These are phyloP conservation scores for Nemania diffusa DNA, from an alignment of 2,329 filamentous ascomycete species.

Conservation along the genomic window DNA sequence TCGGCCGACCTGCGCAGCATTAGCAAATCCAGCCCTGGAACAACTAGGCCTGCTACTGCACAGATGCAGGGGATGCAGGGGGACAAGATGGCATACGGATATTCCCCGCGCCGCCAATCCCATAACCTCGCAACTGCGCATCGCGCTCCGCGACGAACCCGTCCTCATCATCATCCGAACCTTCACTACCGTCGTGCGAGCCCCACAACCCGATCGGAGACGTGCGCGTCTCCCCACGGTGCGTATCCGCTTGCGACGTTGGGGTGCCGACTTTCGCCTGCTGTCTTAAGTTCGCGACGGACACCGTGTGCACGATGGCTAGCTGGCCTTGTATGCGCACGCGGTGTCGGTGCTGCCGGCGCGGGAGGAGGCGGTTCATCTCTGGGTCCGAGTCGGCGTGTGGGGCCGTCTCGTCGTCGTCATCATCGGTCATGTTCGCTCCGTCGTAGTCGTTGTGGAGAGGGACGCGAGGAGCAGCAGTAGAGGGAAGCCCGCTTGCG, in stretches of 20 bases:
- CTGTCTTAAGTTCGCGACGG: constrained; percentile 13
- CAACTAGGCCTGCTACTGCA: too few relatives aligned
- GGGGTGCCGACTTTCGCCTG: constrained; percentile 1
- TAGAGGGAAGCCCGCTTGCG: background rate
- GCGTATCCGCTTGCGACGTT: background rate
- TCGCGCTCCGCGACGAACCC: constrained; percentile 5
- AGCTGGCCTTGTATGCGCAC: constrained; percentile 34
- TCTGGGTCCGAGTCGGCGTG: constrained; percentile 3
- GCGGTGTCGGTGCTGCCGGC: constrained; percentile 12
- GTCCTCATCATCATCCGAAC: constrained; percentile 1
- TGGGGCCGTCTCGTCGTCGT: background rate
- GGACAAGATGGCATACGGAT: constrained; percentile 26
- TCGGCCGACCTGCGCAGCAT: constrained; percentile 19
- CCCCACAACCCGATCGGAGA: background rate
- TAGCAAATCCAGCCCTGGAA: background rate
- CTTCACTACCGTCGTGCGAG: constrained; percentile 5
- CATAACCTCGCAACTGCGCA: constrained; percentile 28
- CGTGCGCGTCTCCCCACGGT: background rate
- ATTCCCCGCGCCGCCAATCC: constrained; percentile 31
- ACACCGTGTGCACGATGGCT: constrained; percentile 21
- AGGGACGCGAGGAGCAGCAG: background rate
- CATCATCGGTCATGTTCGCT: background rate
- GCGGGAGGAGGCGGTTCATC: constrained; percentile 3
- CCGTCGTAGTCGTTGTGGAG: background rate
- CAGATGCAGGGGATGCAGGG: background rate